Evolutionary conservation across 1,139 yeast genomes (phyloP), one percentile per base, ranked within the genome.

Genomic region (Geotrichum histeridarum): DNA sequence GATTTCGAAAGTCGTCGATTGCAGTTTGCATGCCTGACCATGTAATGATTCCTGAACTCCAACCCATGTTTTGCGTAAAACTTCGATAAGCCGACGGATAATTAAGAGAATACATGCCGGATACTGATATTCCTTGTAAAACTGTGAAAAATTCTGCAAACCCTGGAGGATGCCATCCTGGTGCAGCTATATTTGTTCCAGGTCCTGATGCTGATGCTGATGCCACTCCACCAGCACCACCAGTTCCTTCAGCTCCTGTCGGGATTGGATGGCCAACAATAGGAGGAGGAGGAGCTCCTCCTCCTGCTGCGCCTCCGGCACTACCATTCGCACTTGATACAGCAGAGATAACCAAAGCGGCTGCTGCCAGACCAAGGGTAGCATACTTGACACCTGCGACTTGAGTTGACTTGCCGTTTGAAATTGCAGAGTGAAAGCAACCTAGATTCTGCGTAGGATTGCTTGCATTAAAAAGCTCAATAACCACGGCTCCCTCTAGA

Each of bases 31-130:
- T 54, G 2, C 63, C 64, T 11, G 52, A 54, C 71, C 72, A 69
- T 11, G 67, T 61, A 33, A 69, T 60, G 49, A 66, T 59, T 6
- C 70, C 70, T 12, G 61, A 54, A 11, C 68, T 60, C 73, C 73
- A 70, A 15, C 68, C 70, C 42, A 70, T 61, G 55, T 70, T 70
- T 37, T 64, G 63, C 8, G 70, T 54, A 51, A 69, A 70, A 37
- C 63, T 57, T 42, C 66, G 58, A 53, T 68, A 70, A 1, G 68
- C 65, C 4, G 59, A 53, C 7, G 73, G 73, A 54, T 69, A 70
- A 27, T 62, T 57, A 31, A 70, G 60, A 6, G 70, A 62, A 54
- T 67, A 63, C 65, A 69, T 66, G 22, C 73, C 73, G n/a, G 64
- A 61, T 32, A 63, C 57, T 2, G 72, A 70, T 42, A 70, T 63